Percentiles rank a stretch among this genome's conserved stretches.
Conservation (phyloP, 208 protist species). For the Leishmania lainsoni region DNA sequence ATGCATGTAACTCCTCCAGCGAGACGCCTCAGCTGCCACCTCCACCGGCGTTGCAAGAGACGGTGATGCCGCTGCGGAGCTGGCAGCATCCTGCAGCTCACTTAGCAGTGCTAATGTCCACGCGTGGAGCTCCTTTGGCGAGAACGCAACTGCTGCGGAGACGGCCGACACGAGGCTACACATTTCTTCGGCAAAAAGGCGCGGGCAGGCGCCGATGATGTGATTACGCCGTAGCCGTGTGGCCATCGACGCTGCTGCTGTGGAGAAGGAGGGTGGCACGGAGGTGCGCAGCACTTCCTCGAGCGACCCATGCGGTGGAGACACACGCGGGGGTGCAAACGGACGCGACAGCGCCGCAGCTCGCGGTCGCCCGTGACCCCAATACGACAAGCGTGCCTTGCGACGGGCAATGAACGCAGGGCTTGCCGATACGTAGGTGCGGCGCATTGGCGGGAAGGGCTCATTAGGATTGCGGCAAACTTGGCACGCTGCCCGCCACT, state of each 20-base stretch:
- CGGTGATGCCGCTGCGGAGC: background rate
- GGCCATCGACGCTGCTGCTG: background rate
- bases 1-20: slow-evolving; percentile 6
- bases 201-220: slow-evolving; percentile 13
- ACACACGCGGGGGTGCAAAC: slow-evolving; percentile 1
- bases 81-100: background rate
- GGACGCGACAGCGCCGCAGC: slow-evolving; percentile 1
- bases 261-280: background rate
- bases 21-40: background rate
- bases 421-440: background rate
- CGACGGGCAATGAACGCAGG: background rate
- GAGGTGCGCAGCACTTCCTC: background rate
- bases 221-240: slow-evolving; percentile 20
- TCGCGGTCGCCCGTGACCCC: background rate
- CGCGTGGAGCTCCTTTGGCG: background rate
- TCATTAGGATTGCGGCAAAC: background rate
- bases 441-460: background rate
- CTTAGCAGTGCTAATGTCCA: background rate
- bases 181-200: slow-evolving; percentile 20
- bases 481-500: background rate
- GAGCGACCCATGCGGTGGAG: background rate
- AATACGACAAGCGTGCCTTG: background rate
- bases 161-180: background rate
- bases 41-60: background rate
- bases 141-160: background rate